Conservation (phyloP, 2,329 filamentous ascomycete species). For the Neofusicoccum laricinum region DNA sequence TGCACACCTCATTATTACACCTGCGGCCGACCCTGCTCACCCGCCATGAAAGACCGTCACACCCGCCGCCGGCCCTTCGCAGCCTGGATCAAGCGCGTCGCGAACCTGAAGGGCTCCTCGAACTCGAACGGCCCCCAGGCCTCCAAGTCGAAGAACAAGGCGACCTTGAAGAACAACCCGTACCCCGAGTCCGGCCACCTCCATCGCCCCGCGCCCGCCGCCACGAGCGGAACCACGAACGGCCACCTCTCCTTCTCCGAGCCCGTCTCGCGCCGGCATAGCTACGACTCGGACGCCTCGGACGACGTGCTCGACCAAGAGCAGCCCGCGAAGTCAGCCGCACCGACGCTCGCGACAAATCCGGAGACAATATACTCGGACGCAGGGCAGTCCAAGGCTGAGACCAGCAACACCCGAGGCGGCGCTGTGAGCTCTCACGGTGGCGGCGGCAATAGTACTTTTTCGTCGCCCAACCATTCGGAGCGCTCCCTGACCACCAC, state of each 20-base stretch:
- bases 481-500: constrained; percentile 79
- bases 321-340: constrained; percentile 64
- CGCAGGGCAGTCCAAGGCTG: constrained; percentile 74
- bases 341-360: constrained; percentile 81
- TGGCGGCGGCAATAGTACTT: constrained; percentile 69
- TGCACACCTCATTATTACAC: constrained; percentile 9
- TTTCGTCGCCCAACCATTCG: constrained; percentile 78
- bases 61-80: constrained; percentile 82
- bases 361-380: constrained; percentile 73
- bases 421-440: constrained; percentile 51
- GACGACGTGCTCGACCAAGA: constrained; percentile 41
- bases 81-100: constrained; percentile 90
- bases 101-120: constrained; percentile 79
- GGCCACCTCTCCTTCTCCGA: constrained; percentile 50
- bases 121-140: constrained; percentile 46
- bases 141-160: constrained; percentile 40
- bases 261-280: constrained; percentile 43
- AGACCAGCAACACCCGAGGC: constrained; percentile 68
- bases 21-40: constrained; percentile 2
- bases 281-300: constrained; percentile 60
- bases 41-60: constrained; percentile 59
- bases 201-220: constrained; percentile 52
- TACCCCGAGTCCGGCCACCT: constrained; percentile 76
- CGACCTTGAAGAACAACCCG: constrained; percentile 76
- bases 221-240: constrained; percentile 38